These are phyloP conservation scores for Sphenostylis stenocarpa DNA, from an alignment of 306 rosid species.

Conservation along the genomic window DNA sequence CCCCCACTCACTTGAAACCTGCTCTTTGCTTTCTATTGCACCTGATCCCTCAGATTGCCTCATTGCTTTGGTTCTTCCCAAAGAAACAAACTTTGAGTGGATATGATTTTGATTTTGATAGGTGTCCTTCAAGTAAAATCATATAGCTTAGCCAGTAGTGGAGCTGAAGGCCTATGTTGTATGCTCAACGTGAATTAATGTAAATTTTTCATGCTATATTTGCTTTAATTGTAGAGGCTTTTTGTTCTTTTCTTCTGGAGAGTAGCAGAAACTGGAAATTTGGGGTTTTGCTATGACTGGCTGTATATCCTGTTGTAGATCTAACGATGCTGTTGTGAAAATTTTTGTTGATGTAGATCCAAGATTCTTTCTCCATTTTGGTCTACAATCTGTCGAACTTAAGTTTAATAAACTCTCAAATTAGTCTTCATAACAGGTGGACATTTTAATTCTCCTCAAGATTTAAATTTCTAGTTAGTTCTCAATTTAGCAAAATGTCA, in stretches of 20 bases:
- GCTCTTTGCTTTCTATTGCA: conserved; percentile 76
- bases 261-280: neutral
- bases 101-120: conserved; percentile 62
- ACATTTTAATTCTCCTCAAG: neutral
- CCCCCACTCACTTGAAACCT: conserved; percentile 73
- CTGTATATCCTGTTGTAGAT: neutral
- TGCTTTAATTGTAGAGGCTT: neutral
- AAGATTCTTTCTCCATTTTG: neutral
- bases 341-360: neutral
- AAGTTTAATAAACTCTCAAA: neutral
- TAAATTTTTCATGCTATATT: neutral
- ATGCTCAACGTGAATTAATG: neutral
- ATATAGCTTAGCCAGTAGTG: conserved; percentile 1
- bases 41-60: conserved; percentile 74
- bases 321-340: neutral
- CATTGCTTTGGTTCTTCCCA: conserved; percentile 84
- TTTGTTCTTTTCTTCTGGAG: neutral
- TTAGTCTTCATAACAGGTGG: neutral
- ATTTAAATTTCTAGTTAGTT: neutral
- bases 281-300: neutral
- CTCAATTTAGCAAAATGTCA: neutral
- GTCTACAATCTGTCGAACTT: neutral
- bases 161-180: conserved; percentile 2
- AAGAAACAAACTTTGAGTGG: conserved; percentile 95
- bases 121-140: conserved; percentile 15